A percentile compares a stretch with the other conserved stretches of the same genome.
These are phyloP conservation scores for Macroventuria anomochaeta DNA, from an alignment of 2,329 filamentous ascomycete species.

Conservation along the genomic window DNA sequence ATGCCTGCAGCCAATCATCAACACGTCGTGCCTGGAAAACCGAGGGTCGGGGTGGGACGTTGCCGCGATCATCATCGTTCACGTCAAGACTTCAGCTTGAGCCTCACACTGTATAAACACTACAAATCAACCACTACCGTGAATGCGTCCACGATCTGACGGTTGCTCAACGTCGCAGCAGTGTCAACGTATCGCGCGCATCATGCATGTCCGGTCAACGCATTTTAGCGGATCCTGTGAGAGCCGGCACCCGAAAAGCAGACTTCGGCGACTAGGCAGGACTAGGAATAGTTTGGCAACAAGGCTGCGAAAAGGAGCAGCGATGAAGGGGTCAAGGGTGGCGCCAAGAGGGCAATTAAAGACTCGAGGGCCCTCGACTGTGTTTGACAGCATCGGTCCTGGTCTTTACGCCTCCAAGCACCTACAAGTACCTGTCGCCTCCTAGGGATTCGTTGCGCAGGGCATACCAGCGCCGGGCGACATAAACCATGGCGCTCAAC, in stretches of 20 bases:
- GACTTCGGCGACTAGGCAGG: slow-evolving; percentile 17
- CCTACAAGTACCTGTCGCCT: neutral
- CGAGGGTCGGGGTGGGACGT: neutral
- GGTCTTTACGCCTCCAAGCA: slow-evolving; percentile 12
- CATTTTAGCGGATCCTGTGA: neutral
- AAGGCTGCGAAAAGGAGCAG: slow-evolving; percentile 14
- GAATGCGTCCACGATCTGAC: neutral
- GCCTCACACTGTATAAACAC: neutral
- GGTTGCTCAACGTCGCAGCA: neutral
- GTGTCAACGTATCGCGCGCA: neutral
- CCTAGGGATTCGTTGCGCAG: slow-evolving; percentile 5
- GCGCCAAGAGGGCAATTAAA: slow-evolving; percentile 19
- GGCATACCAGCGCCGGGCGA: neutral
- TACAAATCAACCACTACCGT: neutral
- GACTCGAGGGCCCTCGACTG: slow-evolving; percentile 10
- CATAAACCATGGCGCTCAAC: slow-evolving; percentile 44
- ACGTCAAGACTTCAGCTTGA: slow-evolving; percentile 3
- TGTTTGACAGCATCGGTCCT: slow-evolving; percentile 8
- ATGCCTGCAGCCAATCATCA: slow-evolving; percentile 17
- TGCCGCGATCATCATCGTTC: slow-evolving; percentile 7
- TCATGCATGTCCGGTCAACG: slow-evolving; percentile 4
- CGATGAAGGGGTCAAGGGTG: slow-evolving; percentile 11
- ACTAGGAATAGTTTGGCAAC: slow-evolving; percentile 6
- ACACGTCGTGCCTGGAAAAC: slow-evolving; percentile 11
- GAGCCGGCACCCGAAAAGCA: neutral